Conservation (phyloP, 768 basidiomycete species). For the Calocera viscosa region DNA sequence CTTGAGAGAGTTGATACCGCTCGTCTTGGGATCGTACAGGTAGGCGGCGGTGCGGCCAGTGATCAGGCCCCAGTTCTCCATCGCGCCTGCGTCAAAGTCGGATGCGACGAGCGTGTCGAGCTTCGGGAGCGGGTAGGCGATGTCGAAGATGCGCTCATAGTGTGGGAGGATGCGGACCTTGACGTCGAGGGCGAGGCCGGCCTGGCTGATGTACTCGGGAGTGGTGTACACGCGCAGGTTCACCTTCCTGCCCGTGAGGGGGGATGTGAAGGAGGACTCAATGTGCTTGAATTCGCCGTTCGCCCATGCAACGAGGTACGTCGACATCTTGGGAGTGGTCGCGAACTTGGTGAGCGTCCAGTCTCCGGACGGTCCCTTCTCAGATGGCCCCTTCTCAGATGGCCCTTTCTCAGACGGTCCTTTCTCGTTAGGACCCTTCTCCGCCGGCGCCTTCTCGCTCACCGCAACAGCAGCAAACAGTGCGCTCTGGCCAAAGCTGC, state of each 20-base stretch:
- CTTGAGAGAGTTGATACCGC: slow-evolving; percentile 64
- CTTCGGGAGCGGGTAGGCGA: slow-evolving; percentile 88
- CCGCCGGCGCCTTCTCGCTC: not conserved
- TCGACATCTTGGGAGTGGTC: slow-evolving; percentile 73
- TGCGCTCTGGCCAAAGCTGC: not conserved
- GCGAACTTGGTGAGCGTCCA: slow-evolving; percentile 53
- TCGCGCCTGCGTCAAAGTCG: slow-evolving; percentile 83
- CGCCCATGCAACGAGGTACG: slow-evolving; percentile 79
- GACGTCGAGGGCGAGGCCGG: slow-evolving; percentile 75
- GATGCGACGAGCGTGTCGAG: slow-evolving; percentile 80
- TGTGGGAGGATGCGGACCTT: slow-evolving; percentile 68
- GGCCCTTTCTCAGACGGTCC: not conserved
- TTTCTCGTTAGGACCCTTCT: too few relatives aligned
- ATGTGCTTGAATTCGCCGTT: slow-evolving; percentile 66
- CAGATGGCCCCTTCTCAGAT: not conserved
- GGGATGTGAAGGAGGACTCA: slow-evolving; percentile 64
- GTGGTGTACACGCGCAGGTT: slow-evolving; percentile 83
- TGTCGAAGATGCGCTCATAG: slow-evolving; percentile 84
- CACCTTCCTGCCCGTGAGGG: slow-evolving; percentile 52
- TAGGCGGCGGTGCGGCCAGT: slow-evolving; percentile 76
- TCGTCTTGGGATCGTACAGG: slow-evolving; percentile 60
- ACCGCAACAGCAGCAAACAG: not conserved
- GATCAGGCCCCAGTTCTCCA: slow-evolving; percentile 94
- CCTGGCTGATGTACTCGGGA: slow-evolving; percentile 67
- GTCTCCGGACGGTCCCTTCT: not conserved